Conservation (phyloP, 306 rosid genomes). For the Corylus avellana region DNA sequence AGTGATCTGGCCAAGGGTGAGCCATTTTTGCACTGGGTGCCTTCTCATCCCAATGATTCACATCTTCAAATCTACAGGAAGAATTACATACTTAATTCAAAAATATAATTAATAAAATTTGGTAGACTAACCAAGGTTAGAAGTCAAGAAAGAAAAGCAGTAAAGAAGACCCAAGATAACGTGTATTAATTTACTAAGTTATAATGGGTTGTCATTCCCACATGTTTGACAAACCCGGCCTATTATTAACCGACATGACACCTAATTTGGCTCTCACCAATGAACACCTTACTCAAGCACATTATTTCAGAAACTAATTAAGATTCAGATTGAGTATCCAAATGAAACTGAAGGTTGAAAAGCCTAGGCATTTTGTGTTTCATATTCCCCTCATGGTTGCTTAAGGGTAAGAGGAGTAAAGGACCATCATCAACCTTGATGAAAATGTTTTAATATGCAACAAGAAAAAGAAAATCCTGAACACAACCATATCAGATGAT, state of each 20-base stretch:
- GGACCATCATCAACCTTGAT: neutral
- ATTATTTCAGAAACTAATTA: neutral
- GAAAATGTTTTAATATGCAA: neutral
- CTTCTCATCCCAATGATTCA: slow-evolving; percentile 59
- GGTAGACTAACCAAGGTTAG: neutral
- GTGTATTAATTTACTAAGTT: neutral
- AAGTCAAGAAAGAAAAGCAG: slow-evolving; percentile 1
- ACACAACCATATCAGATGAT: neutral
- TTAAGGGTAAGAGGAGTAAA: neutral
- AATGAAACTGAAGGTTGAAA: neutral
- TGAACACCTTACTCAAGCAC: neutral
- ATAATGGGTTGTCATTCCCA: neutral
- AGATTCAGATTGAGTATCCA: neutral
- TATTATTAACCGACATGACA: neutral
- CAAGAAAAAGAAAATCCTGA: neutral
- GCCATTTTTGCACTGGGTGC: slow-evolving; percentile 78
- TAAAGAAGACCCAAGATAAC: neutral
- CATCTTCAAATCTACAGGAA: slow-evolving; percentile 65
- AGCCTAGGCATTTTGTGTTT: neutral
- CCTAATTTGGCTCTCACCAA: neutral
- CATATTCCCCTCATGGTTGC: neutral
- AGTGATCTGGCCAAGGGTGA: slow-evolving; percentile 80
- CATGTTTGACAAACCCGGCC: neutral
- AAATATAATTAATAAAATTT: neutral
- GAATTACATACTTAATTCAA: neutral